Conservation (phyloP, 257 asterid genomes). For the Solanum pennellii region DNA sequence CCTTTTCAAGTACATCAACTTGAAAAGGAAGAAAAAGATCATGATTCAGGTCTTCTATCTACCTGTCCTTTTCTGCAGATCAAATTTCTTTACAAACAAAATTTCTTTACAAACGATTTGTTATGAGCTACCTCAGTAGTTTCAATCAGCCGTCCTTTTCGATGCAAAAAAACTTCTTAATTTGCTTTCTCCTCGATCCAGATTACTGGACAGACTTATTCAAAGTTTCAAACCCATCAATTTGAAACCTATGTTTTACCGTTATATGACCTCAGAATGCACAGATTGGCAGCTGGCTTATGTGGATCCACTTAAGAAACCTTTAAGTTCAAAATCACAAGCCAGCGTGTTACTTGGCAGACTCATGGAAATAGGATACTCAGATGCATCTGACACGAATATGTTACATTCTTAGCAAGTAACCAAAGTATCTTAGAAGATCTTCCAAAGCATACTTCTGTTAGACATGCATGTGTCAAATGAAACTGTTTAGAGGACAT, state of each 20-base stretch:
- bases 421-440: neutral
- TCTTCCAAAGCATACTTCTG: neutral
- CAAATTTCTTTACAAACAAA: neutral
- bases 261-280: neutral
- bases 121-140: neutral
- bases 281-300: neutral
- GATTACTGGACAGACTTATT: neutral
- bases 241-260: neutral
- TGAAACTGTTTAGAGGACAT: neutral
- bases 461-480: neutral
- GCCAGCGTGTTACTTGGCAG: neutral
- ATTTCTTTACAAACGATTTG: neutral
- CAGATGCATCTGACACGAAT: neutral
- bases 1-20: neutral
- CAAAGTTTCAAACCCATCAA: neutral
- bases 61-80: neutral
- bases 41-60: neutral
- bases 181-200: neutral
- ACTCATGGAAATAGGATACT: neutral
- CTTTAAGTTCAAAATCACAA: neutral
- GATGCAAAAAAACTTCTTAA: neutral
- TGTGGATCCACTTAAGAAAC: neutral
- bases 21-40: neutral
- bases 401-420: neutral
- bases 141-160: neutral